These are phyloP conservation scores for Podaxis sp. DNA, from an alignment of 768 basidiomycete species.

Conservation along the genomic window DNA sequence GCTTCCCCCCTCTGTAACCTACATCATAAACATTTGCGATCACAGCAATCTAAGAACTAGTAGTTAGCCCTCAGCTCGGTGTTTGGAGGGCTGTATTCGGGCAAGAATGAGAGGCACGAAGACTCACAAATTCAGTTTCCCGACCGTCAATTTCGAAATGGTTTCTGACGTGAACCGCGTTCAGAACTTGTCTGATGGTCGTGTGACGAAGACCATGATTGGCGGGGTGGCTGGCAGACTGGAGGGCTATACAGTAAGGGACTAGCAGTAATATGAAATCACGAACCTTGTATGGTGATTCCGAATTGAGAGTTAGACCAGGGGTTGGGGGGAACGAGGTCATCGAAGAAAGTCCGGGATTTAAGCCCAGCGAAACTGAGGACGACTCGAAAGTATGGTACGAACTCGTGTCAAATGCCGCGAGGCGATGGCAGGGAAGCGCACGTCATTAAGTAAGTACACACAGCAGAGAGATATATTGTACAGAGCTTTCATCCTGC, in stretches of 20 bases:
- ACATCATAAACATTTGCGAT: slow-evolving; percentile 14
- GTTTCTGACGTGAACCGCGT: background rate
- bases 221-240: background rate
- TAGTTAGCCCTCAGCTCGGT: background rate
- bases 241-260: background rate
- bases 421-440: background rate
- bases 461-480: slow-evolving; percentile 5
- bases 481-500: background rate
- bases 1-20: background rate
- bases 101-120: background rate
- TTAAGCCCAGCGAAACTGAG: background rate
- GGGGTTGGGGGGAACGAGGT: background rate
- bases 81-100: background rate
- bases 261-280: background rate
- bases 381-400: background rate
- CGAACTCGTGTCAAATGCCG: background rate
- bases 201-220: slow-evolving; percentile 5
- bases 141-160: slow-evolving; percentile 12
- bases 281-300: background rate
- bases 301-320: background rate
- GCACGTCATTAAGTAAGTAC: slow-evolving; percentile 5
- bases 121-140: slow-evolving; percentile 13
- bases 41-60: slow-evolving; percentile 6
- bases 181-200: slow-evolving; percentile 12
- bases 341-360: background rate